A percentile compares a stretch with the other conserved stretches of the same genome.
Conservation (phyloP, 176 grass and related monocot species). For the Zoysia japonica region DNA sequence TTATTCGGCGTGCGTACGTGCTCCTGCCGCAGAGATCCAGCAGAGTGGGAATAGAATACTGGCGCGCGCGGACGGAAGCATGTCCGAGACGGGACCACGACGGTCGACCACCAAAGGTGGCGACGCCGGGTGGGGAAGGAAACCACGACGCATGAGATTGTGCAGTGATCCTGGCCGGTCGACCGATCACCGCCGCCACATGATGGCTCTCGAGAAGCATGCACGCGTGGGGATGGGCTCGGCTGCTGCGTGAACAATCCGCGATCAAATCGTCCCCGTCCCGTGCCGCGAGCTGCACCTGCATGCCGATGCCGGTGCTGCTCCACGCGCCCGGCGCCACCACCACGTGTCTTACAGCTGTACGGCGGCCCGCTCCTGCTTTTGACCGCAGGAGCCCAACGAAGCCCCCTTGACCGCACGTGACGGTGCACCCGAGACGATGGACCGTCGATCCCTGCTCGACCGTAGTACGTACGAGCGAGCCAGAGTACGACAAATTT, state of each 20-base stretch:
- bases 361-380: conserved; percentile 18
- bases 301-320: background rate
- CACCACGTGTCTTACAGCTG: conserved; percentile 74
- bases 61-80: background rate
- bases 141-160: conserved; percentile 2
- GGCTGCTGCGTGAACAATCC: conserved; percentile 23
- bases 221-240: conserved; percentile 15
- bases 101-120: background rate
- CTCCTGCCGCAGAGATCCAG: background rate
- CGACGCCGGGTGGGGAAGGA: background rate
- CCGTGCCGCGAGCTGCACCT: background rate
- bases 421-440: background rate
- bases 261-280: background rate
- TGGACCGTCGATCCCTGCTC: too few relatives aligned
- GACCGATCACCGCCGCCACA: background rate
- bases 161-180: background rate
- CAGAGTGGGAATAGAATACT: background rate
- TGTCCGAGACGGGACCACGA: background rate
- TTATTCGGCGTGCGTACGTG: conserved; percentile 3
- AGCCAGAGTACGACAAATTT: too few relatives aligned
- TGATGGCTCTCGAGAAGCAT: conserved; percentile 5
- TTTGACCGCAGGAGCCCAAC: background rate
- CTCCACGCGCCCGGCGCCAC: conserved; percentile 32
- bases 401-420: conserved; percentile 17
- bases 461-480: too few relatives aligned